A percentile compares a stretch with the other conserved stretches of the same genome.
Conservation (phyloP, 2,329 filamentous ascomycete species). For the Coniella lustricola region DNA sequence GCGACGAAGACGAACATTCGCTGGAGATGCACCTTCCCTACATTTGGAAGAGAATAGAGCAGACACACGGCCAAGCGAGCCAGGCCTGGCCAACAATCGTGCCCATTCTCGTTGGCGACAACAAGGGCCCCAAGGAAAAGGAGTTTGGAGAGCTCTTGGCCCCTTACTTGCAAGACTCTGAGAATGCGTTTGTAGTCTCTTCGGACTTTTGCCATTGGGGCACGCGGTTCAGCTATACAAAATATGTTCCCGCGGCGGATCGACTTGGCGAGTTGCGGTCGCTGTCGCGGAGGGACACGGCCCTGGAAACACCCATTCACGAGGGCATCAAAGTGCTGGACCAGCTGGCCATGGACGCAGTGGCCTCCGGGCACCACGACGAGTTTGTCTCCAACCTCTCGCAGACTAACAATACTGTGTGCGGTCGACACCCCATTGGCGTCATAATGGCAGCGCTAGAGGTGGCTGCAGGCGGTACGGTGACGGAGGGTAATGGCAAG, state of each 20-base stretch:
- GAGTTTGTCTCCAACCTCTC: conserved; percentile 62
- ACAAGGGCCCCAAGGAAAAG: conserved; percentile 57
- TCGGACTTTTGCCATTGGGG: conserved; percentile 99
- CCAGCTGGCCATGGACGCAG: conserved; percentile 73
- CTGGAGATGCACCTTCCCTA: conserved; percentile 96
- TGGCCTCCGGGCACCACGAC: conserved; percentile 67
- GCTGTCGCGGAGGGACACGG: conserved; percentile 26
- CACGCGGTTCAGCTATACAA: conserved; percentile 71
- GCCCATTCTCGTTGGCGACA: conserved; percentile 79
- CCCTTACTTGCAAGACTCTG: conserved; percentile 67
- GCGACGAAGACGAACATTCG: conserved; percentile 82
- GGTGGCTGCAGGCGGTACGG: conserved; percentile 20
- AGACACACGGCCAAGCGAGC: conserved; percentile 36
- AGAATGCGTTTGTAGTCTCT: conserved; percentile 79
- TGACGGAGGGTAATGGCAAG: conserved; percentile 42
- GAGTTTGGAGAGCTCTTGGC: conserved; percentile 63
- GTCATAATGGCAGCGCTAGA: conserved; percentile 87
- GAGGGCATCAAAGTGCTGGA: conserved; percentile 81
- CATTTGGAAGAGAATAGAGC: conserved; percentile 67
- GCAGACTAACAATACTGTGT: conserved; percentile 82
- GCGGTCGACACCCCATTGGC: conserved; percentile 89
- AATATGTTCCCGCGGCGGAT: conserved; percentile 54
- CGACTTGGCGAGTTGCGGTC: conserved; percentile 33
- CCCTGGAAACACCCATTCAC: conserved; percentile 55
- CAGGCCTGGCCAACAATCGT: conserved; percentile 61